Percentiles rank a stretch among this genome's conserved stretches.
phyloP scores from a whole-genome alignment of 140 eudicot genomes.

The Stevia rebaudiana region DNA sequence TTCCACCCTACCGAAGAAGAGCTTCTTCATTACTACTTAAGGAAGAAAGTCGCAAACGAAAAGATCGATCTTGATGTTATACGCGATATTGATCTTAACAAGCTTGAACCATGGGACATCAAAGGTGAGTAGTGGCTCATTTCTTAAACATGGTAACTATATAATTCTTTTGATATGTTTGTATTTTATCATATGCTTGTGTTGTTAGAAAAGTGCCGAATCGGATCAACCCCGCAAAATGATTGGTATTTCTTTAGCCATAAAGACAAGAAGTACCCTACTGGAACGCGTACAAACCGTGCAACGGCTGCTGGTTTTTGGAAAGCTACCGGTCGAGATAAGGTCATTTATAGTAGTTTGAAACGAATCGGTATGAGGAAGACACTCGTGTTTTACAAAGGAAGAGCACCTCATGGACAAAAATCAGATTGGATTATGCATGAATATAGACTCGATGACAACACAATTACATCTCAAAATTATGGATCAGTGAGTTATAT shows the following conservation, averaged over 20 bases:
- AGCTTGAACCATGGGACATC: constrained; percentile 72
- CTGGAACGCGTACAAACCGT: constrained; percentile 56
- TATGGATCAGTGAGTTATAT: constrained; percentile 23
- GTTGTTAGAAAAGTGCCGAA: constrained; percentile 46
- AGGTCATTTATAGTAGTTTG: constrained; percentile 39
- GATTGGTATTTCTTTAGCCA: constrained; percentile 71
- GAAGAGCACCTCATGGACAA: constrained; percentile 62
- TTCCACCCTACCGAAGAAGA: constrained; percentile 69
- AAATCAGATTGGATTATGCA: constrained; percentile 76
- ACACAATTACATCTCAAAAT: constrained; percentile 20
- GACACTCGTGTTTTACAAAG: constrained; percentile 63
- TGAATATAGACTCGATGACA: constrained; percentile 55
- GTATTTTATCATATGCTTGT: constrained; percentile 2
- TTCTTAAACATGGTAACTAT: not conserved
- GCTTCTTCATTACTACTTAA: constrained; percentile 52
- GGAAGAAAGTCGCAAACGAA: constrained; percentile 50
- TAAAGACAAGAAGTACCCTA: constrained; percentile 61
- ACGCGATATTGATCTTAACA: constrained; percentile 60
- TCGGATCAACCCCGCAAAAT: constrained; percentile 64
- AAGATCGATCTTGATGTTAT: constrained; percentile 60
- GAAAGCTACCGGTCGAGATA: constrained; percentile 70
- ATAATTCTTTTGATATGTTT: not conserved
- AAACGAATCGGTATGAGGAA: constrained; percentile 49
- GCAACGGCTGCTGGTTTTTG: constrained; percentile 70
- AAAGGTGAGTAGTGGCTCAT: constrained; percentile 14